Evolutionary conservation across 345 rosid genomes (phyloP), one percentile per base, ranked within the genome.

Genomic region (Ceriops decandra): DNA sequence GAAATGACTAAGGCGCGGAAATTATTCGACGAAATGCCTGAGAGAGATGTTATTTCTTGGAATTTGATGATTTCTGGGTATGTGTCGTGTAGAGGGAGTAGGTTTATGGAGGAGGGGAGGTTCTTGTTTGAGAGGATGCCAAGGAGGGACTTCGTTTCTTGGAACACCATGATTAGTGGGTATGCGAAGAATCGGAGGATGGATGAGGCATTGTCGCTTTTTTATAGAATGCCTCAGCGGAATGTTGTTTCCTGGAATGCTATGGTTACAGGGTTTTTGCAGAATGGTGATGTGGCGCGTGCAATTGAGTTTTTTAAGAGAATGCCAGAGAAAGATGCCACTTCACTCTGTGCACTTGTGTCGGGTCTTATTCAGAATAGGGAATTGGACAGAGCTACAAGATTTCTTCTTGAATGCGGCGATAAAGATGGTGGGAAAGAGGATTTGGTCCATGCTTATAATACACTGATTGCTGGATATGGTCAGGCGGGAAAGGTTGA

Each of bases 111-210:
- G 15, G 81, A 85, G 5, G 96, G 84, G 53, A 85, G 84, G 72
- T 56, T 31, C 5, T 68, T 90, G 82, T 90, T 90, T 75, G 93
- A 90, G 68, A 60, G 53, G 70, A 90, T 88, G 91, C 83, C 85
- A n/a, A 69, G 67, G 79, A 78, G 90, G 76, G 88, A 74, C 53
- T 38, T 38, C 63, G 76, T 85, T 66, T 74, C 95, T 6, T 90
- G 91, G 91, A 90, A 90, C 62, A 90, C 90, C 6, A 85, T 90
- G 87, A 84, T 90, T 68, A 86, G 88, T 68, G 92, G 92, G 66
- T 86, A 85, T n/a, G 87, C 85, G 0, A 90, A 83, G 83, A 79
- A 71, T 52, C 83, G 89, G 64, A 82, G 52, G 81, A 78, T 85
- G 74, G 76, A 72, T 33, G 90, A 86, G 77, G 96, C 89, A 0